Evolutionary conservation across 1,284 basidiomycete genomes (phyloP).

Genomic region (Puccinia novopanici): DNA sequence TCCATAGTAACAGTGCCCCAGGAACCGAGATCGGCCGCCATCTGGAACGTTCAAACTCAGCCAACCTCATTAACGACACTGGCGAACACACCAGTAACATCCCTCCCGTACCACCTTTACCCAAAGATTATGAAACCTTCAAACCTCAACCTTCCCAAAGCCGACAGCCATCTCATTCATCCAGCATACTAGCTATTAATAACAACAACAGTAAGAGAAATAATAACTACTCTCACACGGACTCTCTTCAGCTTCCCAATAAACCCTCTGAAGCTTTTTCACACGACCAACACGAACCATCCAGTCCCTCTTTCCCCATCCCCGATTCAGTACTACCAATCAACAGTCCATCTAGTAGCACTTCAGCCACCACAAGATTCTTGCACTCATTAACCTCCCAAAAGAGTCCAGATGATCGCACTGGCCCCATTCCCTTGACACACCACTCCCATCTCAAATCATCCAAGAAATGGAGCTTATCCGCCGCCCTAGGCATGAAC

Average conservation of each 20-base stretch:
- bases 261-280: slow-evolving; percentile 57
- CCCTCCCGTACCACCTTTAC: slow-evolving; percentile 95
- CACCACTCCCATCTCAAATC: slow-evolving; percentile 2
- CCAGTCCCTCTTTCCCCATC: not conserved
- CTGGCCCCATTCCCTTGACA: not conserved
- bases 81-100: slow-evolving; percentile 62
- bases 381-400: slow-evolving; percentile 31
- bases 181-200: slow-evolving; percentile 33
- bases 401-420: slow-evolving; percentile 22
- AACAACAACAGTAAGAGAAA: slow-evolving; percentile 34
- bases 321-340: not conserved
- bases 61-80: slow-evolving; percentile 58
- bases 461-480: slow-evolving; percentile 49
- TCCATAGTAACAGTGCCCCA: slow-evolving; percentile 68
- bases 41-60: slow-evolving; percentile 38
- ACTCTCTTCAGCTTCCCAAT: slow-evolving; percentile 51
- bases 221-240: slow-evolving; percentile 41
- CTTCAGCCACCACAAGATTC: slow-evolving; percentile 32
- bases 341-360: slow-evolving; percentile 5
- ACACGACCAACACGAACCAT: not conserved
- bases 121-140: slow-evolving; percentile 79
- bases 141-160: slow-evolving; percentile 63
- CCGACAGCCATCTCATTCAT: slow-evolving; percentile 47
- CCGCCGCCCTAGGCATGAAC: slow-evolving; percentile 45
- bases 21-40: slow-evolving; percentile 70